Evolutionary conservation across 768 basidiomycete species (phyloP).

Genomic region (Ramaria sp.): DNA sequence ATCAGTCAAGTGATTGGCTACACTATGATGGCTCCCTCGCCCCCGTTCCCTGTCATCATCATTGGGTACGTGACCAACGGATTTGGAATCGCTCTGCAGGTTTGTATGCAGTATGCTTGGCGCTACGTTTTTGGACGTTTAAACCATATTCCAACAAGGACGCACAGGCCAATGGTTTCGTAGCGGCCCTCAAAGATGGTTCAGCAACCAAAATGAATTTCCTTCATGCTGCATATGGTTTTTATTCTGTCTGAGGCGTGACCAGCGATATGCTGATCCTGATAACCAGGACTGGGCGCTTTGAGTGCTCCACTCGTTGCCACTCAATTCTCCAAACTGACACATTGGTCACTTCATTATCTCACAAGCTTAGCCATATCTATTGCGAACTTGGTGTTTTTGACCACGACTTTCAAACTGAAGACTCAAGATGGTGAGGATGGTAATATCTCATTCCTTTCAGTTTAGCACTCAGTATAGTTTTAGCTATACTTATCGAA

Average conservation of each 20-base stretch:
- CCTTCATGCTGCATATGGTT: slow-evolving; percentile 26
- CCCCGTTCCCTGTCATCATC: slow-evolving; percentile 35
- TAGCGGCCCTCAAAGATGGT: slow-evolving; percentile 28
- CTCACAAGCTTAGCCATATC: slow-evolving; percentile 61
- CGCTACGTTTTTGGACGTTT: background rate
- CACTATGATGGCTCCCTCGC: slow-evolving; percentile 27
- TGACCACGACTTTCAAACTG: slow-evolving; percentile 53
- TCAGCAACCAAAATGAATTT: slow-evolving; percentile 30
- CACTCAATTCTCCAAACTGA: slow-evolving; percentile 64
- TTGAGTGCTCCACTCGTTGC: slow-evolving; percentile 56
- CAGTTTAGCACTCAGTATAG: background rate
- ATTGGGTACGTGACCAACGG: slow-evolving; percentile 33
- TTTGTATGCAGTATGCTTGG: slow-evolving; percentile 14
- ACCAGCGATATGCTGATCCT: background rate
- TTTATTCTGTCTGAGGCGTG: background rate
- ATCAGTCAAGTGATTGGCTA: slow-evolving; percentile 22
- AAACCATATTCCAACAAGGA: slow-evolving; percentile 20
- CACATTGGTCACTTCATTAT: slow-evolving; percentile 71
- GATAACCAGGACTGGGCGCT: slow-evolving; percentile 22
- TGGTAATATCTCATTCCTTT: background rate
- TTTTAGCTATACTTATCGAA: background rate
- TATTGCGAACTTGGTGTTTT: slow-evolving; percentile 37
- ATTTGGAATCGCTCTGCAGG: slow-evolving; percentile 35
- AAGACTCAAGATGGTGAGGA: slow-evolving; percentile 55
- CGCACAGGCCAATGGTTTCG: slow-evolving; percentile 37